Evolutionary conservation across 2,329 filamentous ascomycete genomes (phyloP), one percentile per base, ranked within the genome.

Genomic region (Botryotinia globosa): DNA sequence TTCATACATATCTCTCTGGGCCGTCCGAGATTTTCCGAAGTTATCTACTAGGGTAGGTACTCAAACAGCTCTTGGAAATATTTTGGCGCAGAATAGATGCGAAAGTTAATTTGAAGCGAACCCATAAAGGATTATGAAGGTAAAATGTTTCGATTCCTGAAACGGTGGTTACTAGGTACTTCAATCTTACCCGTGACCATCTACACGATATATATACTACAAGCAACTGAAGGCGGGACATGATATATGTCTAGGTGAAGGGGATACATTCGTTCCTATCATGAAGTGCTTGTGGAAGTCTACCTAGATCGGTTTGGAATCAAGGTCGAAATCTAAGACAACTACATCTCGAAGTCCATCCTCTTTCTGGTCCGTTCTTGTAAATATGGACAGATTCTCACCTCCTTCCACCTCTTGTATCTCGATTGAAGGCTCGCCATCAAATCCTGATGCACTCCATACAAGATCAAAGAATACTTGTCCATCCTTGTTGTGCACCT

Each of bases 351-450:
- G 74, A 29, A 42, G 61, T 18, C 73, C 70, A 32, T 72, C 69
- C 6, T 29, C 42, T 34, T 59, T 54, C 16, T 59, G 65, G 16
- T 63, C 64, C 2, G 73, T 77, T 56, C 76, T 75, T 32, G 74
- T 78, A 61, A 78, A 78, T 9, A 79, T 58, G n/a, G 77, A 76
- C 72, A 79, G 64, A 22, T 73, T 32, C 45, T 76, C 65, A 14
- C 54, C 72, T 56, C 48, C 54, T 48, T 77, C 76, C 48, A 77
- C 42, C 34, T 74, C 74, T 32, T 75, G 73, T 37, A 74, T 72
- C 74, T 78, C 78, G 42, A 77, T 64, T 44, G 75, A 72, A 12
- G 77, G 78, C 59, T 78, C 77, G 5, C 78, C 78, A 74, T 77
- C 77, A 63, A 74, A 79, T 29, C 77, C 77, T 39, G 74, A 66